A percentile compares a stretch with the other conserved stretches of the same genome.
Conservation (phyloP, 129 eudicot genomes). For the Scalesia atractyloides region DNA sequence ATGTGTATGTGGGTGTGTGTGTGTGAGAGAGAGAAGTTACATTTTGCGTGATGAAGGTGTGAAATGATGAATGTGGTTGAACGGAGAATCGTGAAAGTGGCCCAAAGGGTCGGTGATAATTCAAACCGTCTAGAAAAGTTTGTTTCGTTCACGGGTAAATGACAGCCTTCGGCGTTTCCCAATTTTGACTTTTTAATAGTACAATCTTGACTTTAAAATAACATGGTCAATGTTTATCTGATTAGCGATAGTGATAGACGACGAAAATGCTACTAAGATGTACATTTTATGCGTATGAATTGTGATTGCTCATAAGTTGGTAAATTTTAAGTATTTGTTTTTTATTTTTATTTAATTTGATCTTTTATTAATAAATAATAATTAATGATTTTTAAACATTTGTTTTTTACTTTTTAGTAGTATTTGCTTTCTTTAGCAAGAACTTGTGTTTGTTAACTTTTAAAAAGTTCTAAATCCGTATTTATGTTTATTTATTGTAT, state of each 20-base stretch:
- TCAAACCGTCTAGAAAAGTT: constrained; percentile 26
- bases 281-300: no score
- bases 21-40: constrained; percentile 19
- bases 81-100: constrained; percentile 26
- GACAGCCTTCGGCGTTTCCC: neutral
- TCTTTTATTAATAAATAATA: no score
- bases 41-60: constrained; percentile 29
- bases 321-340: no score
- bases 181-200: neutral
- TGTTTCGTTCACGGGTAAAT: constrained; percentile 16
- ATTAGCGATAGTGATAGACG: neutral
- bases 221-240: neutral
- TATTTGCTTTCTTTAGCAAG: no score
- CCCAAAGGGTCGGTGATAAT: constrained; percentile 23
- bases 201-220: neutral
- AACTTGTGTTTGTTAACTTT: no score
- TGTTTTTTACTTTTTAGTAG: no score
- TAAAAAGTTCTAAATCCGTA: no score
- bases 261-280: neutral
- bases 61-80: constrained; percentile 22
- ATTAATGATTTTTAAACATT: no score
- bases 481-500: no score
- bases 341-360: no score
- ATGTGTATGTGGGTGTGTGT: constrained; percentile 1
- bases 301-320: no score